Percentiles rank a stretch among this genome's conserved stretches.
Evolutionary conservation across 2,329 filamentous ascomycete species (phyloP).

Genomic region (Talaromyces sp.): DNA sequence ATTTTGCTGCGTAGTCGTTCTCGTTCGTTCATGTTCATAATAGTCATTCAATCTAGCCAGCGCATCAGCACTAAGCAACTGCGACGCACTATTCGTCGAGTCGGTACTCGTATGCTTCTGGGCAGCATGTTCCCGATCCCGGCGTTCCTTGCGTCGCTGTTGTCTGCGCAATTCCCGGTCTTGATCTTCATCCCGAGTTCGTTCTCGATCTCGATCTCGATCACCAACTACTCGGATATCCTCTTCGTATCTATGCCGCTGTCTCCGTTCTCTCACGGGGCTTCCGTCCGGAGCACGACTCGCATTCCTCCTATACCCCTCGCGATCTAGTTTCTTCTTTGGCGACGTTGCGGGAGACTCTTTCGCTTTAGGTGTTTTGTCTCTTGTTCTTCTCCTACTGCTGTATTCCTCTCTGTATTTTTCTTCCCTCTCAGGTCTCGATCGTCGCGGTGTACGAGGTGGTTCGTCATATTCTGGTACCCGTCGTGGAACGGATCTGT

Average conservation of each 20-base stretch:
- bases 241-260: slow-evolving; percentile 21
- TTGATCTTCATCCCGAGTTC: not conserved
- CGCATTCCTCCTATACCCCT: slow-evolving; percentile 28
- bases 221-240: slow-evolving; percentile 18
- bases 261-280: slow-evolving; percentile 21
- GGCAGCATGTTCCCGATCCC: slow-evolving; percentile 17
- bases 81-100: slow-evolving; percentile 40
- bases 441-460: slow-evolving; percentile 26
- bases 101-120: slow-evolving; percentile 33
- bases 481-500: not conserved
- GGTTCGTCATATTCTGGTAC: not conserved
- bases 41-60: slow-evolving; percentile 61
- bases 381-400: slow-evolving; percentile 11
- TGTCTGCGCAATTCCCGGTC: slow-evolving; percentile 20
- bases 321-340: slow-evolving; percentile 31
- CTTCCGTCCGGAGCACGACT: slow-evolving; percentile 23
- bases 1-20: slow-evolving; percentile 26
- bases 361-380: slow-evolving; percentile 28
- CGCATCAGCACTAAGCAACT: slow-evolving; percentile 49
- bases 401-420: slow-evolving; percentile 14
- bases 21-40: slow-evolving; percentile 52
- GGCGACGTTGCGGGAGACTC: slow-evolving; percentile 36
- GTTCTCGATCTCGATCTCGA: slow-evolving; percentile 4
- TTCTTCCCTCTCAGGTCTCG: slow-evolving; percentile 23
- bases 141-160: slow-evolving; percentile 18